Evolutionary conservation across 352 stramenopile species (phyloP), one percentile per base, ranked within the genome.

Genomic region (Phytopythium kandeliae): DNA sequence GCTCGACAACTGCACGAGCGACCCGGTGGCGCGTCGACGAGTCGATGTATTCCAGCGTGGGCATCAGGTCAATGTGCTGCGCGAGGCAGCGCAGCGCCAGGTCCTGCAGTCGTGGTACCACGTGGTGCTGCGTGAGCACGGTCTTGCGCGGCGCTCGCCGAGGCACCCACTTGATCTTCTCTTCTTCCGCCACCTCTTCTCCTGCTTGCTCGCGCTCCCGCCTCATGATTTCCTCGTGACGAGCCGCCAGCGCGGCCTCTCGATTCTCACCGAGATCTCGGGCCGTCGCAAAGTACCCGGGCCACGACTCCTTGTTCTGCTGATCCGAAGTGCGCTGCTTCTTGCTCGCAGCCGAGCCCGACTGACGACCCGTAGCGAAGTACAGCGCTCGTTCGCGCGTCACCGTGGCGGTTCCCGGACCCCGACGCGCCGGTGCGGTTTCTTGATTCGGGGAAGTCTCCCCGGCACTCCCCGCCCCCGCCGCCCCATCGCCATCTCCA

Each of bases 201-300:
- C 51, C 37, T 0, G 56, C 50, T 6, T 63, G 40, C 15, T 67
- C 54, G 19, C 59, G 57, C 10, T 75, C 54, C 15, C 71, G 65
- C 8, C 68, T 64, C 51, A 75, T 67, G 5, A 85, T 59, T 42
- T 77, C 63, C 45, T 79, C 63, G 42, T 83, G 74, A 0, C 81
- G 75, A 28, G 73, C 75, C 0, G 62, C 69, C 50, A 87, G 77
- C 6, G 82, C 82, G 0, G 76, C 79, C 38, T 73, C 51, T 0
- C 82, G 78, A 36, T 88, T 78, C 46, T 89, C 69, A 19, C 58
- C 51, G 30, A 93, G 66, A 43, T 75, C 71, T 19, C 73, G 67
- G 15, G 75, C 78, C 0, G 82, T 93, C 16, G 69, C 58, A 45
- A 81, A 91, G 64, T 91, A 91, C n/a, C 82, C 82, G 3, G 82